Evolutionary conservation across 164 flowering plant species (phyloP).

Genomic region (Akebia trifoliata): DNA sequence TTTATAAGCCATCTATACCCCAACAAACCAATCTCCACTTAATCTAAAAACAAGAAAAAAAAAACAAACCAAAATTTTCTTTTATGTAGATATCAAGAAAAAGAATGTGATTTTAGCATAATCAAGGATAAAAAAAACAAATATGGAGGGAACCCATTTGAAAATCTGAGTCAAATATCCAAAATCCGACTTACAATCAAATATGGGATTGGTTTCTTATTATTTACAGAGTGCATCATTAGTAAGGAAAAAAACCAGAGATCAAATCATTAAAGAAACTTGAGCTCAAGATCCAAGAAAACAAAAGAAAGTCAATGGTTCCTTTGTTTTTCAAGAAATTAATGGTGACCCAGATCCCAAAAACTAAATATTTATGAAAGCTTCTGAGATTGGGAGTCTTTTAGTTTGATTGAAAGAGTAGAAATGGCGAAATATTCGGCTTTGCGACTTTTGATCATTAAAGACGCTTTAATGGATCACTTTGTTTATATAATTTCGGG

Average conservation of each 20-base stretch:
- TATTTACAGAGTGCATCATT: neutral
- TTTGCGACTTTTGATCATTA: too few species aligned
- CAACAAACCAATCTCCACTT: neutral
- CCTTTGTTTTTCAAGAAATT: conserved; percentile 5
- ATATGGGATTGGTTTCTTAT: neutral
- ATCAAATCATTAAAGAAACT: neutral
- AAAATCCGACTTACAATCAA: neutral
- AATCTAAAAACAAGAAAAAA: neutral
- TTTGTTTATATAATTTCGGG: too few species aligned
- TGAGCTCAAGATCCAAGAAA: neutral
- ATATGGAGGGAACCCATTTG: neutral
- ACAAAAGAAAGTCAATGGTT: neutral
- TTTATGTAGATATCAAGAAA: neutral
- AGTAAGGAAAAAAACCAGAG: conserved; percentile 1
- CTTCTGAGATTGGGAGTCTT: neutral
- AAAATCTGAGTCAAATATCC: neutral
- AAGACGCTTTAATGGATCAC: too few species aligned
- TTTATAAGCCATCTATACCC: conserved; percentile 17
- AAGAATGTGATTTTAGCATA: neutral
- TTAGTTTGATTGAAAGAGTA: neutral
- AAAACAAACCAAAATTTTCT: conserved; percentile 4
- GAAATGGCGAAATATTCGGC: too few species aligned
- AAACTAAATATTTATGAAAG: neutral
- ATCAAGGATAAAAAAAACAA: conserved; percentile 6
- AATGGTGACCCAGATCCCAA: conserved; percentile 20